phyloP scores from a whole-genome alignment of 495 filamentous ascomycete genomes.

The Xylaria sp. region DNA sequence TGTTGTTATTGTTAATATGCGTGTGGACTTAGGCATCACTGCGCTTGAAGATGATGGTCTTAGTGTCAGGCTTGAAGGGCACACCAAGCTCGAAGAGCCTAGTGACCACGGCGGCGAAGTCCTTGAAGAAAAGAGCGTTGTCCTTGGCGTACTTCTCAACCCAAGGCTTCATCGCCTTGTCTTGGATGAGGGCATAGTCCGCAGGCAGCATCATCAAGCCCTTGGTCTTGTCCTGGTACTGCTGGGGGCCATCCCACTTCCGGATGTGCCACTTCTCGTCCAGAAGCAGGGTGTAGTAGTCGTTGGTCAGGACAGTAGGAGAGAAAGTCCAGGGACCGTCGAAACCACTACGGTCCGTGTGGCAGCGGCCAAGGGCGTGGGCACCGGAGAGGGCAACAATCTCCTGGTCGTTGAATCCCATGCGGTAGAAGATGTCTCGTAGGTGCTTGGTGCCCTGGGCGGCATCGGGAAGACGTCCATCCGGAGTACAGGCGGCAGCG shows the following conservation, averaged over 20 bases:
- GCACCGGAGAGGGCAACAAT: slow-evolving; percentile 91
- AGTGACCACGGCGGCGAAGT: slow-evolving; percentile 78
- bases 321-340: slow-evolving; percentile 97
- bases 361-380: slow-evolving; percentile 92
- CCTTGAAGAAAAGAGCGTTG: slow-evolving; percentile 89
- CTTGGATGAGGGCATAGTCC: slow-evolving; percentile 86
- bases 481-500: slow-evolving; percentile 86
- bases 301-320: slow-evolving; percentile 92
- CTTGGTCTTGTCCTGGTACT: slow-evolving; percentile 86
- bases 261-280: slow-evolving; percentile 90
- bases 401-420: slow-evolving; percentile 98
- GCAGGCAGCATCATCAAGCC: slow-evolving; percentile 96
- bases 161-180: slow-evolving; percentile 84
- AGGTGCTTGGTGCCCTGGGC: slow-evolving; percentile 81
- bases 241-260: slow-evolving; percentile 90
- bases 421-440: slow-evolving; percentile 91
- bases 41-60: slow-evolving; percentile 79
- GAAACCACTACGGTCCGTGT: slow-evolving; percentile 87
- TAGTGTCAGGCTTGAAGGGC: slow-evolving; percentile 73
- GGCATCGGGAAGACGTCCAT: slow-evolving; percentile 94
- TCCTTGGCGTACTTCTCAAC: slow-evolving; percentile 94
- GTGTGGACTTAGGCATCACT: slow-evolving; percentile 44
- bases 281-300: slow-evolving; percentile 86
- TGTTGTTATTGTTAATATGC: slow-evolving; percentile 1
- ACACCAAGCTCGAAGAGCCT: slow-evolving; percentile 96